Base-by-base conservation (phyloP, 495 filamentous ascomycete genomes). In the Xylaria palmicola region DNA sequence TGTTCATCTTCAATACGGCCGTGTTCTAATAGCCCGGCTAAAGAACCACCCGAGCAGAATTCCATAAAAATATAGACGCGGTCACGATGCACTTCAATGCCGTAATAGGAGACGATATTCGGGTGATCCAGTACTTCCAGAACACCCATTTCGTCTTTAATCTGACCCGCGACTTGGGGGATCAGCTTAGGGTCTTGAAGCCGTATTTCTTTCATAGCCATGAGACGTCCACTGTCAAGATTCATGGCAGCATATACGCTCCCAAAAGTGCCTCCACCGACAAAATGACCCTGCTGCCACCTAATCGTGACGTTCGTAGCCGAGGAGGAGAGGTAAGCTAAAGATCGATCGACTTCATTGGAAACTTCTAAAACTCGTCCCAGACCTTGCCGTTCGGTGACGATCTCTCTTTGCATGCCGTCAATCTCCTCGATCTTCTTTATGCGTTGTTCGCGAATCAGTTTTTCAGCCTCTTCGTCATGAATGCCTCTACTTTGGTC, bases 31-130 rank as follows among this genome's bases (percentile, higher is more conserved):
- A 98, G 78, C 22, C 82, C 86, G 43, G 94, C 92, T n/a, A 98
- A 78, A 5, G 93, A 97, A 17, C 94, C 94, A 30, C 95, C 93
- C 3, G 90, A 93, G 68, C 94, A 98, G 73, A 95, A 97, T 74
- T 98, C 94, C 94, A 98, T 98, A 75, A 98, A 98, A 65, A 98
- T 95, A 75, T 98, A 98, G 6, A 98, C 95, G 68, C 96, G 96
- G 79, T 98, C 94, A 39, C 94, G 85, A 73, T 98, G 94, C 3
- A 97, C 94, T 72, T 98, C 94, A 68, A 98, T 97, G 49, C 94
- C 94, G 68, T 93, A 93, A 75, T 98, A 98, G 6, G 91, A 92
- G 6, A 98, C 94, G 44, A 98, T 93, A 69, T 98, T 98, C 7
- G 95, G 95, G 69, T 98, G 94, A 68, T 97, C 92, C 24, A 98